Conservation (phyloP, 1,284 basidiomycete genomes). For the Apiotrichum montevideense region DNA sequence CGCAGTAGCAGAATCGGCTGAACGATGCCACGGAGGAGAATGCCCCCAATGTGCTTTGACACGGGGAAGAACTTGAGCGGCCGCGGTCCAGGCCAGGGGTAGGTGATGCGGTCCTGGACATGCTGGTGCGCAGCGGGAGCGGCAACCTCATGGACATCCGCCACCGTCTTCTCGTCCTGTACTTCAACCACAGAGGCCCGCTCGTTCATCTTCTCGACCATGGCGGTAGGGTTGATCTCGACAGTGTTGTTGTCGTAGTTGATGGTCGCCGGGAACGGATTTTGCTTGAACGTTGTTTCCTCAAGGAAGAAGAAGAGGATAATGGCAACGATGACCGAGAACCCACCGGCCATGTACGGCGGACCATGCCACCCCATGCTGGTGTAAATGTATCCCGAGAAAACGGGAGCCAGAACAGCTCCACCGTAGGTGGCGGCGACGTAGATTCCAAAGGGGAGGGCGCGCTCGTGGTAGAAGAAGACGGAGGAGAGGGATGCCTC, state of each 20-base stretch:
- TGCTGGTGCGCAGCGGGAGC: neutral
- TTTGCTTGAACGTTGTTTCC: constrained; percentile 24
- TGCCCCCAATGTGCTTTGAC: constrained; percentile 11
- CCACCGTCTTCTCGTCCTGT: neutral
- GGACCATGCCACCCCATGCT: constrained; percentile 21
- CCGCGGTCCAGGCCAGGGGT: constrained; percentile 16
- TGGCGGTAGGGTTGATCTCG: neutral
- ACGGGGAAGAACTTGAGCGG: constrained; percentile 4
- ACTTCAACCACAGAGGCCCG: neutral
- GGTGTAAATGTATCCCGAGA: constrained; percentile 24
- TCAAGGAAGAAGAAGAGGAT: constrained; percentile 28
- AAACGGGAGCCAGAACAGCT: constrained; percentile 19
- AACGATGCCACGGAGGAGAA: constrained; percentile 18
- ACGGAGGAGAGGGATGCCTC: constrained; percentile 20
- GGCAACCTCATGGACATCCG: neutral
- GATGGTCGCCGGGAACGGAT: neutral
- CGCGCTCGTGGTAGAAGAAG: constrained; percentile 29
- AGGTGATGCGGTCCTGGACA: constrained; percentile 5
- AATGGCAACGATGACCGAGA: constrained; percentile 14
- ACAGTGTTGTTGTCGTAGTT: neutral
- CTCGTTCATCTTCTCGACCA: neutral
- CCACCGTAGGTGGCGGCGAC: constrained; percentile 20
- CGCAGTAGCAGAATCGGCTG: constrained; percentile 14
- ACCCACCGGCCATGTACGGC: constrained; percentile 17
- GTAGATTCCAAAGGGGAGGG: constrained; percentile 22